Percentiles rank a stretch among this genome's conserved stretches.
phyloP scores from a whole-genome alignment of 2,329 filamentous ascomycete genomes.

The Aureobasidium sp. region DNA sequence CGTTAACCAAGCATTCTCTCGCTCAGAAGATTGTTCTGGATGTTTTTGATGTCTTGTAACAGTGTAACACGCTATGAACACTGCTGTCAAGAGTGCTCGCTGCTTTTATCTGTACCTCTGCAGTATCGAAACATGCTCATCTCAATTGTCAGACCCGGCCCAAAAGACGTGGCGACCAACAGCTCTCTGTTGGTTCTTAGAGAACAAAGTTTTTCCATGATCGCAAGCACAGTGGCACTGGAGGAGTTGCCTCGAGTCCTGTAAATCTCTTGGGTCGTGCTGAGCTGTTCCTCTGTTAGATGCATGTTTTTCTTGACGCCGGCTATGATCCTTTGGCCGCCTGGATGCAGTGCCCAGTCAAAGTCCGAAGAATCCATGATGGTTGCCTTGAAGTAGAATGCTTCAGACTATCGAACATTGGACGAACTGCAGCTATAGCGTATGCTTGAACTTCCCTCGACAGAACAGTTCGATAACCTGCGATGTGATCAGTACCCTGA shows the following conservation, averaged over 20 bases:
- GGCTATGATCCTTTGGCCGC: conserved; percentile 59
- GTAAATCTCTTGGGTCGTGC: conserved; percentile 64
- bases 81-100: no score
- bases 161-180: neutral
- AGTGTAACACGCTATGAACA: no score
- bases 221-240: conserved; percentile 59
- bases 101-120: no score
- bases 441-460: neutral
- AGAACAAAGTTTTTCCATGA: conserved; percentile 53
- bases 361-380: conserved; percentile 40
- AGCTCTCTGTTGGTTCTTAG: neutral
- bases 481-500: neutral
- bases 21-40: no score
- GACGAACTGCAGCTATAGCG: neutral
- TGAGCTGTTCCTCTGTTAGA: conserved; percentile 57
- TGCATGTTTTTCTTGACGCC: conserved; percentile 54
- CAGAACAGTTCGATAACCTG: neutral
- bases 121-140: neutral
- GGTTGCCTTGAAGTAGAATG: rapidly evolving
- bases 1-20: no score
- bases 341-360: conserved; percentile 69
- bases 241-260: conserved; percentile 64
- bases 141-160: neutral
- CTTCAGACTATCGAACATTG: neutral
- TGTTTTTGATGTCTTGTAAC: no score